These are phyloP conservation scores for Gomphus bonarii DNA, from an alignment of 1,284 basidiomycete species.

Conservation along the genomic window DNA sequence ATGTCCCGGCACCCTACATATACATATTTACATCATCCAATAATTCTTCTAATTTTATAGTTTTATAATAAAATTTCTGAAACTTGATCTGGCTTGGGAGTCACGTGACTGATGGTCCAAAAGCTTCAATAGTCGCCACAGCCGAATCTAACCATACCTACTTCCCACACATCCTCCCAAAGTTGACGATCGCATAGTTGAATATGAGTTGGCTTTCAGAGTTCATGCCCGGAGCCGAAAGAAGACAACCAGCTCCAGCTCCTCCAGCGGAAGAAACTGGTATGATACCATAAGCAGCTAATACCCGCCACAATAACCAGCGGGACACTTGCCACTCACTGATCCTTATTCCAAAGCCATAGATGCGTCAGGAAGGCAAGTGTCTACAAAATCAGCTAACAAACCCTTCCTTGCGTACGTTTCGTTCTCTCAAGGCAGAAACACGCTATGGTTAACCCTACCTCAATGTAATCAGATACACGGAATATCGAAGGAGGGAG, in stretches of 20 bases:
- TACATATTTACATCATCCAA: too few species aligned
- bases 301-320: not conserved
- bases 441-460: not conserved
- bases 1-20: too few species aligned
- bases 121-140: too few species aligned
- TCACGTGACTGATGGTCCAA: too few species aligned
- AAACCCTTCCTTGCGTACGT: slow-evolving; percentile 72
- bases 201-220: slow-evolving; percentile 7
- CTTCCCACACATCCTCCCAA: too few species aligned
- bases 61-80: too few species aligned
- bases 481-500: slow-evolving; percentile 53
- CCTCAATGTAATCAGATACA: slow-evolving; percentile 36
- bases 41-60: too few species aligned
- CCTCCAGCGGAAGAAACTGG: not conserved
- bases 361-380: slow-evolving; percentile 40
- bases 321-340: not conserved
- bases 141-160: too few species aligned
- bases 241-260: not conserved
- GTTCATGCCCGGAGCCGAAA: not conserved
- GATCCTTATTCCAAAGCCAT: slow-evolving; percentile 9
- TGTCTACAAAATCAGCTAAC: slow-evolving; percentile 70
- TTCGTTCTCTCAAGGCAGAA: not conserved
- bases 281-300: not conserved
- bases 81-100: too few species aligned
- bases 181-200: too few species aligned